A percentile compares a stretch with the other conserved stretches of the same genome.
These are phyloP conservation scores for Xylariaceae sp. DNA, from an alignment of 2,329 filamentous ascomycete species.

Conservation along the genomic window DNA sequence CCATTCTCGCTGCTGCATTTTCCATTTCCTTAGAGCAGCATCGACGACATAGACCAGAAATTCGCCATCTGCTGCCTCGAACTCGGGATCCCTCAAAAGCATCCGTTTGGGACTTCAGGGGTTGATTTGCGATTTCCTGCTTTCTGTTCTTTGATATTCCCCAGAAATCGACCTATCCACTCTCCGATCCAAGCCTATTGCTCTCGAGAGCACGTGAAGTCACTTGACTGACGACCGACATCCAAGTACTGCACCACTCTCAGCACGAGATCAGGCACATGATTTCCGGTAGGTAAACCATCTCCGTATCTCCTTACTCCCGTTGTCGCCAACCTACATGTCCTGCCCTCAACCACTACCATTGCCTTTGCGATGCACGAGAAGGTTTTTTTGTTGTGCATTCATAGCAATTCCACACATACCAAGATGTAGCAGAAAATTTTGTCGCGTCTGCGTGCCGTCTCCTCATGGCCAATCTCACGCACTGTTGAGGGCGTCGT, in stretches of 20 bases:
- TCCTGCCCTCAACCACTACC: no score
- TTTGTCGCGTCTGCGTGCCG: slow-evolving; percentile 3
- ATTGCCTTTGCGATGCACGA: slow-evolving; percentile 1
- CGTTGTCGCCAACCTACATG: no score
- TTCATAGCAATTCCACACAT: no score
- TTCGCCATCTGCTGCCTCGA: slow-evolving; percentile 6
- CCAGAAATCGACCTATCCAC: slow-evolving; percentile 6
- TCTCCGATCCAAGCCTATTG: slow-evolving; percentile 17
- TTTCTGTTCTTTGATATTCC: slow-evolving; percentile 19
- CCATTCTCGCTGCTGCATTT: slow-evolving; percentile 22
- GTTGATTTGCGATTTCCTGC: slow-evolving; percentile 17
- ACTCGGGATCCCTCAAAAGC: slow-evolving; percentile 4
- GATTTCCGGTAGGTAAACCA: slow-evolving; percentile 21
- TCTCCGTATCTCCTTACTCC: not conserved
- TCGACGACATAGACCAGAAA: slow-evolving; percentile 9
- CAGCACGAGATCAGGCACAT: slow-evolving; percentile 27
- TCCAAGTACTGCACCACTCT: slow-evolving; percentile 23
- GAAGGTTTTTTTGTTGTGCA: no score
- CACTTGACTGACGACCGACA: slow-evolving; percentile 26
- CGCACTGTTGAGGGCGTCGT: not conserved
- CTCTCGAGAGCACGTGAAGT: slow-evolving; percentile 28
- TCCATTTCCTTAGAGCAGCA: slow-evolving; percentile 16
- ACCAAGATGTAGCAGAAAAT: slow-evolving; percentile 7
- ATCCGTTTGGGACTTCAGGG: slow-evolving; percentile 11
- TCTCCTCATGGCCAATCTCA: slow-evolving; percentile 3